Conservation (phyloP, 345 rosid species). For the Camelina neglecta region DNA sequence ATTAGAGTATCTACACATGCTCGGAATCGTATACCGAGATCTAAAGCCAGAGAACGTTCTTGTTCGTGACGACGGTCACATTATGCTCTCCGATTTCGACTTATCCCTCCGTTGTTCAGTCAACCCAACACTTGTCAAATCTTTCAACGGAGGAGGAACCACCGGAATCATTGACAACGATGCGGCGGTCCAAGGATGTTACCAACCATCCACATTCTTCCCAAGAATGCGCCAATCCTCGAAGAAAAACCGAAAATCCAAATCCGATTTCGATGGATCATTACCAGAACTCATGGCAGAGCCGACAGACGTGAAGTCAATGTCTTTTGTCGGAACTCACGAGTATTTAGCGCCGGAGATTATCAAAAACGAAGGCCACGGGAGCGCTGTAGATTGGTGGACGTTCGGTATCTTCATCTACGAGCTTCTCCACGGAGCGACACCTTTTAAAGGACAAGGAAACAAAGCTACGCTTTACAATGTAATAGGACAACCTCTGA, state of each 20-base stretch:
- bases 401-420: slow-evolving; percentile 65
- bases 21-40: slow-evolving; percentile 49
- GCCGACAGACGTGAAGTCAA: slow-evolving; percentile 61
- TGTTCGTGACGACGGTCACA: slow-evolving; percentile 71
- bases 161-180: slow-evolving; percentile 14
- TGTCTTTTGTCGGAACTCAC: slow-evolving; percentile 79
- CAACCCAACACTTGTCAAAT: slow-evolving; percentile 71
- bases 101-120: slow-evolving; percentile 66
- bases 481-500: slow-evolving; percentile 59
- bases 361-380: slow-evolving; percentile 67
- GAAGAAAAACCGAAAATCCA: slow-evolving; percentile 59
- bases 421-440: slow-evolving; percentile 61
- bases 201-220: slow-evolving; percentile 43
- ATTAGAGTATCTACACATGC: slow-evolving; percentile 70
- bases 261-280: slow-evolving; percentile 57
- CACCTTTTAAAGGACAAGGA: slow-evolving; percentile 68
- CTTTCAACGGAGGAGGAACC: slow-evolving; percentile 47
- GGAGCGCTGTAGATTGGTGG: slow-evolving; percentile 85
- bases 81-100: slow-evolving; percentile 70
- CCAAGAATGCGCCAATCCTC: slow-evolving; percentile 46
- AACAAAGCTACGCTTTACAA: slow-evolving; percentile 59
- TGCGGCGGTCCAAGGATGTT: slow-evolving; percentile 37
- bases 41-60: slow-evolving; percentile 71
- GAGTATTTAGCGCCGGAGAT: slow-evolving; percentile 71
- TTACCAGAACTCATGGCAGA: slow-evolving; percentile 74